These are phyloP conservation scores for Rhizopogon sp. DNA, from an alignment of 768 basidiomycete genomes.

Conservation along the genomic window DNA sequence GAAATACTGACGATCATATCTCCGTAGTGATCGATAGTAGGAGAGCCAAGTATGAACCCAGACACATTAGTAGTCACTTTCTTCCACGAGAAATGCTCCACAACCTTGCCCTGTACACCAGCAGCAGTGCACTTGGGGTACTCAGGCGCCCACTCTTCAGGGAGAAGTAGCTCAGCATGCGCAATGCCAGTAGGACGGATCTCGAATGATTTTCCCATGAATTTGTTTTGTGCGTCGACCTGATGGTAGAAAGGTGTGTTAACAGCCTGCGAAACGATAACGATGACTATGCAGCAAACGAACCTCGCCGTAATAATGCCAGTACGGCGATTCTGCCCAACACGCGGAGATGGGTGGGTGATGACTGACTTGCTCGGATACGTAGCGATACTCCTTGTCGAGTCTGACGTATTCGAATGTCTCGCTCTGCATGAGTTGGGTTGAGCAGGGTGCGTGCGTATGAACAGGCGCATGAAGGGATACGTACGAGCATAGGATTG, in stretches of 20 bases:
- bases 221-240: slow-evolving; percentile 96
- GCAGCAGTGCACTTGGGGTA: slow-evolving; percentile 56
- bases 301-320: slow-evolving; percentile 90
- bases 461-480: neutral
- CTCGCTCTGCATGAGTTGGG: slow-evolving; percentile 52
- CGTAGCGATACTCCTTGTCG: slow-evolving; percentile 86
- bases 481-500: slow-evolving; percentile 85
- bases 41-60: slow-evolving; percentile 88
- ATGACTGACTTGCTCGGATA: slow-evolving; percentile 96
- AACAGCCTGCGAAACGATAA: neutral
- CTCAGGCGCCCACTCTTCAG: slow-evolving; percentile 53
- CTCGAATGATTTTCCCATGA: slow-evolving; percentile 95
- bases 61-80: slow-evolving; percentile 90
- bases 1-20: slow-evolving; percentile 76
- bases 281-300: neutral
- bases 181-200: slow-evolving; percentile 94
- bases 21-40: slow-evolving; percentile 89
- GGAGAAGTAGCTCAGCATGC: slow-evolving; percentile 78
- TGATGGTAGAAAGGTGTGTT: slow-evolving; percentile 20
- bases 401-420: slow-evolving; percentile 91
- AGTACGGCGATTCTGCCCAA: slow-evolving; percentile 85
- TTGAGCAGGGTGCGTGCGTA: neutral
- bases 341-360: slow-evolving; percentile 97
- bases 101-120: slow-evolving; percentile 45
- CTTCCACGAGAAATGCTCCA: slow-evolving; percentile 95